These are phyloP conservation scores for Pachysandra terminalis DNA, from an alignment of 164 flowering plant species.

Conservation along the genomic window DNA sequence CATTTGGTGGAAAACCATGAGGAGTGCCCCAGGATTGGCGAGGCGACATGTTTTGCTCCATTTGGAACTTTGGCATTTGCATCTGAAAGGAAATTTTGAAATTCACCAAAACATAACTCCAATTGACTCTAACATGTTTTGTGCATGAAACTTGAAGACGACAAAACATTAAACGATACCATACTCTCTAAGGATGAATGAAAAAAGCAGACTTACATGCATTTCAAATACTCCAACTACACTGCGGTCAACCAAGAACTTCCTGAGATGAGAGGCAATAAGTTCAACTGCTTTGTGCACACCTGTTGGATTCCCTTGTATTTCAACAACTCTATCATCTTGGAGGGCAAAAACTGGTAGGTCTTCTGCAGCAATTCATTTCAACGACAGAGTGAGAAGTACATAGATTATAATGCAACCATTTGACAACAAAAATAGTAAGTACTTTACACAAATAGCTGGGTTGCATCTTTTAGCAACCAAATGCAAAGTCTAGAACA, in stretches of 20 bases:
- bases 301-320: constrained; percentile 68
- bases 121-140: neutral
- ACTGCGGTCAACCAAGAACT: constrained; percentile 91
- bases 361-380: constrained; percentile 56
- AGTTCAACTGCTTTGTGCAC: constrained; percentile 85
- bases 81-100: constrained; percentile 38
- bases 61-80: constrained; percentile 58
- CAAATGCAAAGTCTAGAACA: neutral
- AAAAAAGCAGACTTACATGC: constrained; percentile 42
- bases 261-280: constrained; percentile 80
- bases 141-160: no score
- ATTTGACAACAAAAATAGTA: no score
- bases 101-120: neutral
- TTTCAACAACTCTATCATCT: constrained; percentile 94
- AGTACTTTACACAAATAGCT: no score
- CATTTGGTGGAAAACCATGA: constrained; percentile 59
- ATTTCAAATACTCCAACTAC: constrained; percentile 77
- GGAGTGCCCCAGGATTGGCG: constrained; percentile 87
- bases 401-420: neutral
- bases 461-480: neutral
- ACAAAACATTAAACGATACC: neutral
- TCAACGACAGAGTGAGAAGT: neutral
- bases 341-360: constrained; percentile 83
- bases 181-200: neutral
- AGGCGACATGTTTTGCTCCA: constrained; percentile 66